A percentile compares a stretch with the other conserved stretches of the same genome.
Evolutionary conservation across 2,329 filamentous ascomycete genomes (phyloP).

Genomic region (Berkeleyomyces rouxiae): DNA sequence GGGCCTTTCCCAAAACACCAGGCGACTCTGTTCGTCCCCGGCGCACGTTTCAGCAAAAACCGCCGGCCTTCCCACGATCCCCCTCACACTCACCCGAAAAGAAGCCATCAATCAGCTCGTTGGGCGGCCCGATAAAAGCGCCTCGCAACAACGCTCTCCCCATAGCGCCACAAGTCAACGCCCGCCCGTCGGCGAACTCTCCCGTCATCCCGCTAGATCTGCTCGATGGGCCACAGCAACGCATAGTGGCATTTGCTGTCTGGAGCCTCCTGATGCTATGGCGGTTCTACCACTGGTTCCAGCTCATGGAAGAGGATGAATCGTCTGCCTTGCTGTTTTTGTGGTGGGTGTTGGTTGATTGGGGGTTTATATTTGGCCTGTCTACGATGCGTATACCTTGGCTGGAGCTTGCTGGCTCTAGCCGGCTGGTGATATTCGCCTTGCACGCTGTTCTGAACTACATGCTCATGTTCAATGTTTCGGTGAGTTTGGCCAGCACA

Average conservation of each 20-base stretch:
- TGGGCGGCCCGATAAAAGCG: neutral
- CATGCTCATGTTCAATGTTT: slow-evolving; percentile 85
- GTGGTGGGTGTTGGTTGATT: slow-evolving; percentile 86
- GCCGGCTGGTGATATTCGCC: slow-evolving; percentile 54
- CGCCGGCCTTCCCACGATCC: slow-evolving; percentile 4
- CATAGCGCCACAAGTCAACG: slow-evolving; percentile 27
- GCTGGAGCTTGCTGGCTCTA: slow-evolving; percentile 75
- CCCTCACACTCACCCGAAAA: slow-evolving; percentile 7
- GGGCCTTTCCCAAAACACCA: slow-evolving; percentile 13
- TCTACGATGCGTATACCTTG: slow-evolving; percentile 85
- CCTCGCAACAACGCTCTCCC: slow-evolving; percentile 23
- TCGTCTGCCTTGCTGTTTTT: slow-evolving; percentile 81
- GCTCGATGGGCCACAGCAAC: slow-evolving; percentile 79
- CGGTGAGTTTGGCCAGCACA: slow-evolving; percentile 31
- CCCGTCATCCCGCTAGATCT: slow-evolving; percentile 69
- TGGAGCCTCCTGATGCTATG: slow-evolving; percentile 64
- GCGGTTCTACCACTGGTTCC: slow-evolving; percentile 75
- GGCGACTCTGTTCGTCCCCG: slow-evolving; percentile 11
- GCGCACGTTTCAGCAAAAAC: slow-evolving; percentile 8
- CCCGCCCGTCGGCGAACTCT: slow-evolving; percentile 19
- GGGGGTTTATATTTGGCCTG: slow-evolving; percentile 69
- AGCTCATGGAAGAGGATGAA: slow-evolving; percentile 61
- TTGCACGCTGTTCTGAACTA: slow-evolving; percentile 58
- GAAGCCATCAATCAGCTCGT: neutral
- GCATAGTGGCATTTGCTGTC: slow-evolving; percentile 69